A percentile compares a stretch with the other conserved stretches of the same genome.
Conservation (phyloP, 768 basidiomycete species). For the Cubamyces sp. region DNA sequence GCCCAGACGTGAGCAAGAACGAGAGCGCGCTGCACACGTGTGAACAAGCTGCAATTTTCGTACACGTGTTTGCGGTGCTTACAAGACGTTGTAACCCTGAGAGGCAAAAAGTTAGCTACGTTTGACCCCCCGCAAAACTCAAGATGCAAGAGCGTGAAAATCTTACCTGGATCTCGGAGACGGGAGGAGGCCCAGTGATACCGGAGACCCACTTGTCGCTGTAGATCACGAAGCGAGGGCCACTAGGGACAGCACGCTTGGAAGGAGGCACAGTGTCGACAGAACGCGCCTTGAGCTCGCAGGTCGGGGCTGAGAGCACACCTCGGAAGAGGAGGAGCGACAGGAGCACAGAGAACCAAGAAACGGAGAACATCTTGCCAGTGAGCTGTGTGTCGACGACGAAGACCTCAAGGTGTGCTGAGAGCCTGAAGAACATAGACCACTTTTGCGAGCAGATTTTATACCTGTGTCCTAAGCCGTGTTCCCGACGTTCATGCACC, state of each 20-base stretch:
- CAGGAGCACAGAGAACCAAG: slow-evolving; percentile 19
- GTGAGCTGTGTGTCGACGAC: slow-evolving; percentile 16
- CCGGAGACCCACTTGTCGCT: slow-evolving; percentile 48
- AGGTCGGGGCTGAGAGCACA: slow-evolving; percentile 19
- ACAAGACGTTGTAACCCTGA: slow-evolving; percentile 66
- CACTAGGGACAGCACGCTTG: slow-evolving; percentile 41
- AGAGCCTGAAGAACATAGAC: not conserved
- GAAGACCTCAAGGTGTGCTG: slow-evolving; percentile 4
- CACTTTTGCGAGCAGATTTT: not conserved
- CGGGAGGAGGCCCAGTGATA: slow-evolving; percentile 50
- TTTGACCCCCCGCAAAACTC: not conserved
- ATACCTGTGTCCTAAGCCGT: slow-evolving; percentile 1
- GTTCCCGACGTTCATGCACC: not conserved
- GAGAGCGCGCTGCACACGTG: slow-evolving; percentile 45
- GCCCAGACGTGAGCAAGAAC: slow-evolving; percentile 58
- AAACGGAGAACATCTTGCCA: slow-evolving; percentile 21
- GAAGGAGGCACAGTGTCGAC: slow-evolving; percentile 8
- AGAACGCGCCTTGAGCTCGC: slow-evolving; percentile 15
- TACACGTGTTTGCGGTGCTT: slow-evolving; percentile 26
- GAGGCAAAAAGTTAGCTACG: not conserved
- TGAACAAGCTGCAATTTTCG: slow-evolving; percentile 1
- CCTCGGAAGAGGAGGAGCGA: slow-evolving; percentile 20
- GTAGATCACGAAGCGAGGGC: slow-evolving; percentile 55
- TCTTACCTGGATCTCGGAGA: slow-evolving; percentile 46
- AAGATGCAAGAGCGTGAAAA: not conserved